Evolutionary conservation across 2,329 filamentous ascomycete species (phyloP), one percentile per base, ranked within the genome.

Genomic region (Clonostachys sp.): DNA sequence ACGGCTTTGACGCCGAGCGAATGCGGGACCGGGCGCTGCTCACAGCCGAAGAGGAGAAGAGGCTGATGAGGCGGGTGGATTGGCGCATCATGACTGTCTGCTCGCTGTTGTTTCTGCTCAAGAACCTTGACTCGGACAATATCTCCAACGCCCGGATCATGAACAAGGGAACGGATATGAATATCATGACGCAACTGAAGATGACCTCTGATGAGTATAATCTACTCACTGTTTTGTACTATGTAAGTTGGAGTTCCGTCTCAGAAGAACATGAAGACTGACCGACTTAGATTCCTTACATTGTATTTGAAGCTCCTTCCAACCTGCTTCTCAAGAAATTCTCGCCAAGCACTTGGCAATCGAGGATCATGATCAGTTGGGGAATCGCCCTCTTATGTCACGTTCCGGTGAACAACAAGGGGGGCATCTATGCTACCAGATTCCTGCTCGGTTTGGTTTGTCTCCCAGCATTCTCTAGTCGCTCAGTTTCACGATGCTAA

Each of bases 111-210:
- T 71, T 70, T 45, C 55, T 71, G 47, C 63, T 71, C 45, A 71
- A 71, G 47, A 67, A 66, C 13, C 51, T 71, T 4, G 68, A 71
- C 43, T 53, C 58, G 8, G 59, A 65, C 46, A 71, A 71, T 53
- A 62, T 70, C 13, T 66, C 67, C 2, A 72, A 71, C 46, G 68
- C 67, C 8, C 60, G 68, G 10, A 71, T 71, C 35, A 73, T 72
- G 69, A 68, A 72, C 45, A 59, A 53, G 39, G 68, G 67, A 7
- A 71, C 67, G 6, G 46, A 57, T 6, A 53, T 54, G 1, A 72
- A 73, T 47, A 72, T 73, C 44, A 59, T 73, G 61, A 66, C 57
- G 6, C 60, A 72, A 52, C 57, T 72, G 3, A 50, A 53, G 2
- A 60, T 73, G 54, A 67, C 65, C 2, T 64, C 65, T 1, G 64